These are phyloP conservation scores for Venturiaceae sp. DNA, from an alignment of 2,329 filamentous ascomycete species.

Conservation along the genomic window DNA sequence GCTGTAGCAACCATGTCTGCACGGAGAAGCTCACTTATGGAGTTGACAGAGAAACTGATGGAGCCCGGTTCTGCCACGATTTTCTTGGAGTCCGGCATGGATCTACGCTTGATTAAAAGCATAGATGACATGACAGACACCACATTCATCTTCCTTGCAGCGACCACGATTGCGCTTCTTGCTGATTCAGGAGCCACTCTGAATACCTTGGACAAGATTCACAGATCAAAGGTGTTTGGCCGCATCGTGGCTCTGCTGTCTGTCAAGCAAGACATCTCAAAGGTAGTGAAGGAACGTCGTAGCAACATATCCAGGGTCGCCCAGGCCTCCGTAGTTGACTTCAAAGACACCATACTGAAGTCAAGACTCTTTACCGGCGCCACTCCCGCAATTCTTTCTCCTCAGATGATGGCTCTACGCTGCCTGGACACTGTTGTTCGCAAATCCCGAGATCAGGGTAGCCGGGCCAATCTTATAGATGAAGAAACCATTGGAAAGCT, in stretches of 20 bases:
- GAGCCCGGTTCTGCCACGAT: conserved; percentile 56
- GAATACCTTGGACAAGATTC: conserved; percentile 49
- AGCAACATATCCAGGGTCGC: conserved; percentile 60
- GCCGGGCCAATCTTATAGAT: conserved; percentile 38
- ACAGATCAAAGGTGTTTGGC: conserved; percentile 42
- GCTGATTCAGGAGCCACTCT: conserved; percentile 50
- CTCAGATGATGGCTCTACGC: conserved; percentile 54
- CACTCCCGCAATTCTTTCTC: conserved; percentile 44
- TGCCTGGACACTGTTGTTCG: conserved; percentile 49
- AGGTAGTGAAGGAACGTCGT: conserved; percentile 53
- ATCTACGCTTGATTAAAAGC: conserved; percentile 56
- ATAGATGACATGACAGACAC: conserved; percentile 36
- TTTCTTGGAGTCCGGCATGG: conserved; percentile 66
- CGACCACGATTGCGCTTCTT: conserved; percentile 54
- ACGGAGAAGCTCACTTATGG: conserved; percentile 43
- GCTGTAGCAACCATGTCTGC: conserved; percentile 30
- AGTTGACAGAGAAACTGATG: conserved; percentile 43
- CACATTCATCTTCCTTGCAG: conserved; percentile 50
- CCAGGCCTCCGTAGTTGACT: conserved; percentile 43
- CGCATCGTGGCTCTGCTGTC: conserved; percentile 48
- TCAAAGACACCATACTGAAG: conserved; percentile 44
- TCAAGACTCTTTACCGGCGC: conserved; percentile 52
- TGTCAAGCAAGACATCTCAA: conserved; percentile 44
- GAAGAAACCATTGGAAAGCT: conserved; percentile 24
- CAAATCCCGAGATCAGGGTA: conserved; percentile 39